Conservation (phyloP, 148 eudicot genomes). For the Camellia japonica region DNA sequence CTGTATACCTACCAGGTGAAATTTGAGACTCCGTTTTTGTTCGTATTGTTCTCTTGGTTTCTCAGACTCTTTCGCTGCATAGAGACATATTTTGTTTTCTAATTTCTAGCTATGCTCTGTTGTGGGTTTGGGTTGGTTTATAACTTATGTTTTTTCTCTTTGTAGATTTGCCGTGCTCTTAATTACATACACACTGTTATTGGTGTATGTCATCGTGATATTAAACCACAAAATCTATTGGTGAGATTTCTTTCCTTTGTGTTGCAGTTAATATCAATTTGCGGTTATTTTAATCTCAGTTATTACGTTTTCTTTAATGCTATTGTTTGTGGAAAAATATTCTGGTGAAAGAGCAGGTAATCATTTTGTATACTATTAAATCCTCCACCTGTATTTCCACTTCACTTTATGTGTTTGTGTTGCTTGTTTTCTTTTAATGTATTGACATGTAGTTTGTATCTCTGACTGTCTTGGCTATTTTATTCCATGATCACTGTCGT, state of each 20-base stretch:
- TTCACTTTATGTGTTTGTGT: background rate
- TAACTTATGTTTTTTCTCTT: background rate
- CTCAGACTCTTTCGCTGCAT: background rate
- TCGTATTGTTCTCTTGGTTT: background rate
- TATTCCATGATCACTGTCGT: background rate
- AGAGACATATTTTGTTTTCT: background rate
- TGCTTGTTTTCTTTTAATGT: background rate
- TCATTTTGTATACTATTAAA: background rate
- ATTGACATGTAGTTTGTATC: background rate
- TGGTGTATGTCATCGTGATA: conserved; percentile 95
- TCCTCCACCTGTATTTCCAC: background rate
- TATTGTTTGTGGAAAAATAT: background rate
- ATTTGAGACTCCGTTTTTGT: conserved; percentile 8
- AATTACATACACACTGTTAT: conserved; percentile 79
- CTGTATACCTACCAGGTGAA: conserved; percentile 83
- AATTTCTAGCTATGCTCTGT: background rate
- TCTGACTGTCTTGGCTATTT: background rate
- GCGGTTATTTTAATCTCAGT: background rate
- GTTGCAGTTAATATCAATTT: background rate
- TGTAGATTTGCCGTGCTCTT: conserved; percentile 83
- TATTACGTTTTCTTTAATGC: background rate
- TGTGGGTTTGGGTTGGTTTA: background rate
- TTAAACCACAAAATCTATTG: conserved; percentile 91
- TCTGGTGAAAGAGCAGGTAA: background rate
- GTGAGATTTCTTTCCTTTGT: conserved; percentile 38